Evolutionary conservation across 139 green algal genomes (phyloP).

Genomic region (Marvania coccoides): DNA sequence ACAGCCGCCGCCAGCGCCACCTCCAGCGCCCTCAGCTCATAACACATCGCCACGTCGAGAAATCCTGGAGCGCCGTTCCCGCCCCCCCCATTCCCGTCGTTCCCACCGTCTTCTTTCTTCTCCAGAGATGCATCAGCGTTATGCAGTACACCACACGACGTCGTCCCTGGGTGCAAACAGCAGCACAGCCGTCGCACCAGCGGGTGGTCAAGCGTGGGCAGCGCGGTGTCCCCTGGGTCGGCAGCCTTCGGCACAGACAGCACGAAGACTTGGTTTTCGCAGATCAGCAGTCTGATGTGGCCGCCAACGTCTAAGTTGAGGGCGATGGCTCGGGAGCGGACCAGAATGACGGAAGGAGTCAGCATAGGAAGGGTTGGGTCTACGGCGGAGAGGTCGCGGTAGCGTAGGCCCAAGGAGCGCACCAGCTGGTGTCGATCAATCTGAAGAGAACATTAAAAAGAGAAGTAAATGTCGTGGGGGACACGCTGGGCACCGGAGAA

Average conservation of each 20-base stretch:
- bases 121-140: neutral
- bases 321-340: slow-evolving; percentile 4
- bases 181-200: slow-evolving; percentile 20
- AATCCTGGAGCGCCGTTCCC: neutral
- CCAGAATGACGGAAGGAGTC: slow-evolving; percentile 17
- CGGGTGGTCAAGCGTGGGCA: slow-evolving; percentile 12
- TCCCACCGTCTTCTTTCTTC: neutral
- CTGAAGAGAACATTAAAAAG: neutral
- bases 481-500: too few species aligned
- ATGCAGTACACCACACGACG: neutral
- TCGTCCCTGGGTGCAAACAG: slow-evolving; percentile 9
- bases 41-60: slow-evolving; percentile 3
- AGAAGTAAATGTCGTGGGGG: too few species aligned
- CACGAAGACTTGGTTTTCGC: slow-evolving; percentile 23
- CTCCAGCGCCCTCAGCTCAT: slow-evolving; percentile 43
- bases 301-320: slow-evolving; percentile 10
- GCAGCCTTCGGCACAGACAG: neutral
- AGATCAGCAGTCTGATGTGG: slow-evolving; percentile 10
- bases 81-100: neutral
- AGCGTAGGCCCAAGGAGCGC: slow-evolving; percentile 3
- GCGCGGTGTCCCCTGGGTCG: slow-evolving; percentile 1
- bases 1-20: slow-evolving; percentile 2
- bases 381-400: slow-evolving; percentile 19
- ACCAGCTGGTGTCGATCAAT: slow-evolving; percentile 14
- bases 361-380: slow-evolving; percentile 21